A percentile compares a stretch with the other conserved stretches of the same genome.
These are phyloP conservation scores for Lachancea cidri DNA, from an alignment of 805 yeast genomes.

Conservation along the genomic window DNA sequence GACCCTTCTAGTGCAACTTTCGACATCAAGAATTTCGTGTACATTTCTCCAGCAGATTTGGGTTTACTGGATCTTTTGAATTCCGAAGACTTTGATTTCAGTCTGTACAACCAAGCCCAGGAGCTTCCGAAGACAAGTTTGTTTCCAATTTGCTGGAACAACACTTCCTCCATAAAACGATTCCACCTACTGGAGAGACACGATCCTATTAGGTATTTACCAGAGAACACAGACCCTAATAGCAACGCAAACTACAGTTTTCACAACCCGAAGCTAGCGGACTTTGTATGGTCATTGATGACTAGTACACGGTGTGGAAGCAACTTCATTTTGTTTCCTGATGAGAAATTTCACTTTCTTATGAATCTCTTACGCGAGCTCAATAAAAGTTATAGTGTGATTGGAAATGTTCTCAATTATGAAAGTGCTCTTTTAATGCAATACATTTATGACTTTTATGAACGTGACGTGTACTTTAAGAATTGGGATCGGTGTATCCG, in stretches of 20 bases:
- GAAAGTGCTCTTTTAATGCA: conserved; percentile 9
- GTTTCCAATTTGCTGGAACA: conserved; percentile 5
- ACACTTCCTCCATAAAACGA: neutral
- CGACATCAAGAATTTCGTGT: conserved; percentile 3
- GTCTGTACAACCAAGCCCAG: too few species aligned
- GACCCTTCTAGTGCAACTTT: neutral
- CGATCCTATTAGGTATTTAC: neutral
- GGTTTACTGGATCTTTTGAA: conserved; percentile 4
- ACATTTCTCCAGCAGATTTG: conserved; percentile 6
- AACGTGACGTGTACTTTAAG: conserved; percentile 1
- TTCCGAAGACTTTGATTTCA: neutral
- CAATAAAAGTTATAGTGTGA: neutral
- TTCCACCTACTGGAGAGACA: neutral
- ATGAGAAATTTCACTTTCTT: conserved; percentile 3
- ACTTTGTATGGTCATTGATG: conserved; percentile 8
- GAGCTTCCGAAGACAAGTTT: too few species aligned
- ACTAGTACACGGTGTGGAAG: conserved; percentile 3
- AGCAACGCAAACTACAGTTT: conserved; percentile 1
- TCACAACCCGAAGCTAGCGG: conserved; percentile 5
- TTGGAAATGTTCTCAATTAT: conserved; percentile 8
- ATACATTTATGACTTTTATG: conserved; percentile 5
- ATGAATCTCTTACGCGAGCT: conserved; percentile 3
- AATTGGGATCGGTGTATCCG: conserved; percentile 13
- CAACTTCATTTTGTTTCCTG: conserved; percentile 9
- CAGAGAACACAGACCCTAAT: neutral